Conservation (phyloP, 371 early-diverging fungal genomes). For the Mortierella sp. region DNA sequence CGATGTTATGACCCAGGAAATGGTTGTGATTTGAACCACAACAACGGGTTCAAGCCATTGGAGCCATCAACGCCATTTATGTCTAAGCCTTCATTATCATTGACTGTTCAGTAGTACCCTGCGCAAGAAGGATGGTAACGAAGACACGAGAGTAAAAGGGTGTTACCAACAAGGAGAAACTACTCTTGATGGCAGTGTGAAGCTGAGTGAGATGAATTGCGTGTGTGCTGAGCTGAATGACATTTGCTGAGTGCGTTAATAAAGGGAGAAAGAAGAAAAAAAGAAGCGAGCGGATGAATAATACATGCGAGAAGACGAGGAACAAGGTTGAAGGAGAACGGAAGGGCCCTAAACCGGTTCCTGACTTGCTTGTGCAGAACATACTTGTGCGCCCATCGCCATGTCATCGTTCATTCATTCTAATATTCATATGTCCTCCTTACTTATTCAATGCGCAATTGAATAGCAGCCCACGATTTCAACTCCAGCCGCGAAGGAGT, state of each 20-base stretch:
- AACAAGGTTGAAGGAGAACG: neutral
- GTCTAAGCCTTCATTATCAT: no score
- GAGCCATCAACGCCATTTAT: no score
- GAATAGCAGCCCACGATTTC: neutral
- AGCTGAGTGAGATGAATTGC: no score
- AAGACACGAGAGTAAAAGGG: no score
- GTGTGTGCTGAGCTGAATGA: neutral
- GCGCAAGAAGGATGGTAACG: no score
- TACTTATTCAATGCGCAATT: neutral
- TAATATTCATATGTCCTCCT: neutral
- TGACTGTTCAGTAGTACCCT: no score
- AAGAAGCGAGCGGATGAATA: conserved; percentile 3
- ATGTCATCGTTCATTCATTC: neutral
- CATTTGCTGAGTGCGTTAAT: neutral
- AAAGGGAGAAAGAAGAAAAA: neutral
- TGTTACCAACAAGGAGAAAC: neutral
- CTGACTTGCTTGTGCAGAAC: neutral
- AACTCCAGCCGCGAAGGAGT: neutral
- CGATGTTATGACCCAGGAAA: neutral
- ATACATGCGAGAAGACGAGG: neutral
- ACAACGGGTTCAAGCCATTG: neutral
- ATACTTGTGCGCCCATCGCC: conserved; percentile 8
- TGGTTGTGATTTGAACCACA: neutral
- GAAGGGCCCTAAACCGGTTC: conserved; percentile 16
- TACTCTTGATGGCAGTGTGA: no score